These are phyloP conservation scores for Magnolia officinalis DNA, from an alignment of 164 flowering plant genomes.

Conservation along the genomic window DNA sequence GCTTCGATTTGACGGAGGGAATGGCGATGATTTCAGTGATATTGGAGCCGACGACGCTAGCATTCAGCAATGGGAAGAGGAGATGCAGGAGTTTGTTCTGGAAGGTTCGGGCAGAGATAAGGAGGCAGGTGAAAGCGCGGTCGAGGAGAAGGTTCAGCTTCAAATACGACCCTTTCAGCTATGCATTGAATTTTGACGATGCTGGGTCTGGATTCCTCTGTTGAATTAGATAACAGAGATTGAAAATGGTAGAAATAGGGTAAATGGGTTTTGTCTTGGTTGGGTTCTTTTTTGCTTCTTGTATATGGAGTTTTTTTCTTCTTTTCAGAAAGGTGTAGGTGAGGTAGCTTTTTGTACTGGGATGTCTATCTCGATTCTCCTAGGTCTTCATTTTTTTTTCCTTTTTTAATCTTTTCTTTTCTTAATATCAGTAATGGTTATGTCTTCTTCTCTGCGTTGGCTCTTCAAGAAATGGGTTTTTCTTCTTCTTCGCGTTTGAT, in stretches of 20 bases:
- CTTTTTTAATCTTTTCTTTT: too few species aligned
- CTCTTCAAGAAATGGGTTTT: too few species aligned
- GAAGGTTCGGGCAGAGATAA: slow-evolving; percentile 56
- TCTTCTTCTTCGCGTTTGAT: too few species aligned
- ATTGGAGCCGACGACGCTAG: slow-evolving; percentile 3
- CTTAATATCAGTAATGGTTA: too few species aligned
- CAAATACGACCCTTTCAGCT: slow-evolving; percentile 81
- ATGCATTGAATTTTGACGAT: slow-evolving; percentile 81
- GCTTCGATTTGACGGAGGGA: background rate
- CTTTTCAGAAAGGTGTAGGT: background rate
- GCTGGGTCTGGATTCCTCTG: slow-evolving; percentile 22
- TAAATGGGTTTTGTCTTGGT: background rate
- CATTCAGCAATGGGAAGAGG: slow-evolving; percentile 4
- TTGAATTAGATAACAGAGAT: background rate
- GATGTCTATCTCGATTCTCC: background rate
- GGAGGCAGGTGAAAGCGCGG: slow-evolving; percentile 39
- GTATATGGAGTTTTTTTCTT: background rate
- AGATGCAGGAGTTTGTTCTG: slow-evolving; percentile 51
- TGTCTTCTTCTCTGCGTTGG: too few species aligned
- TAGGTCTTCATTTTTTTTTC: too few species aligned
- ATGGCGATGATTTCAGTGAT: slow-evolving; percentile 2
- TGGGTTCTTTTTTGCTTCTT: background rate
- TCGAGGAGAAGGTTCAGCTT: slow-evolving; percentile 37
- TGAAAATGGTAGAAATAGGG: background rate
- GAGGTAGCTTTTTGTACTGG: background rate